phyloP scores from a whole-genome alignment of 1,284 basidiomycete species.

The Ganoderma sinense region DNA sequence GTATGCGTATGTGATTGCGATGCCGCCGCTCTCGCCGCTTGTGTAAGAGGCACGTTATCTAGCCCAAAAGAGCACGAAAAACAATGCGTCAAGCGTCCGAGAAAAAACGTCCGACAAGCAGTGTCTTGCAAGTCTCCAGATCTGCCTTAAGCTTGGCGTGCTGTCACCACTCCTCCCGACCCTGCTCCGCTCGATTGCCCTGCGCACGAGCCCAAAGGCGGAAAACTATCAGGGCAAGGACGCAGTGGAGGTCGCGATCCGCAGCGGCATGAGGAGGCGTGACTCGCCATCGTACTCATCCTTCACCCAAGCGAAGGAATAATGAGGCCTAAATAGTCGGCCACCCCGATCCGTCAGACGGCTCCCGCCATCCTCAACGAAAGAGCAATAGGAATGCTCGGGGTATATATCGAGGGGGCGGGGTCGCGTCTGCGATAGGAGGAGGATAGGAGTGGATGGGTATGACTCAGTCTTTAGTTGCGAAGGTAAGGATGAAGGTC shows the following conservation, averaged over 20 bases:
- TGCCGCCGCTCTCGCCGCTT: conserved; percentile 8
- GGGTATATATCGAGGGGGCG: background rate
- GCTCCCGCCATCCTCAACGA: background rate
- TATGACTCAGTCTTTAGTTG: background rate
- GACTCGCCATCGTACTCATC: background rate
- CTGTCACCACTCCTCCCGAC: background rate
- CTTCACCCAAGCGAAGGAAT: background rate
- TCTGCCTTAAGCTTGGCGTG: background rate
- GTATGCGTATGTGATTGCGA: conserved; percentile 6
- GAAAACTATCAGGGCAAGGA: background rate
- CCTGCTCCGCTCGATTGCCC: background rate
- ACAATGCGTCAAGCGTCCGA: conserved; percentile 17
- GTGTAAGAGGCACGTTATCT: background rate
- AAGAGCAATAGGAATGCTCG: background rate
- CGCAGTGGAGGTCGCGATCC: background rate
- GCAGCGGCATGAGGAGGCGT: background rate
- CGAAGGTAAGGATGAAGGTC: background rate
- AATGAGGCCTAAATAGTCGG: background rate
- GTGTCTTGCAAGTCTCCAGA: background rate
- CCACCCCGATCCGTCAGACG: background rate
- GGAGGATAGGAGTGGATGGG: background rate
- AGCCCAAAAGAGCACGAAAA: conserved; percentile 4
- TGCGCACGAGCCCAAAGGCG: background rate
- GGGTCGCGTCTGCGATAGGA: background rate
- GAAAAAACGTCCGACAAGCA: conserved; percentile 6